These are phyloP conservation scores for Microbotryum violaceum DNA, from an alignment of 1,284 basidiomycete genomes.

Conservation along the genomic window DNA sequence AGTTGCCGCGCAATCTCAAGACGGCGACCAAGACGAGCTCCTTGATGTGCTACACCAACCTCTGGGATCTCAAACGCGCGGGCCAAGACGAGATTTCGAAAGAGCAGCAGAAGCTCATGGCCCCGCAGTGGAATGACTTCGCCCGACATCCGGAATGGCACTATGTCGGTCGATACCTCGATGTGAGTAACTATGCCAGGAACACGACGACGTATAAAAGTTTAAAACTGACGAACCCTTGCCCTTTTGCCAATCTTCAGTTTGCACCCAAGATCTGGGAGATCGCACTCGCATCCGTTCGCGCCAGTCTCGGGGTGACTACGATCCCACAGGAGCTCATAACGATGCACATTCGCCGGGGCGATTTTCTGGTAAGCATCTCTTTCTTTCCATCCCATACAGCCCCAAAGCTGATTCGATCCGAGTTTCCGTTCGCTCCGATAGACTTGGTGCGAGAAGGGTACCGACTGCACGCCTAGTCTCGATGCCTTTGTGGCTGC, in stretches of 20 bases:
- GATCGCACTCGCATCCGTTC: slow-evolving; percentile 11
- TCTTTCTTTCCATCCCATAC: neutral
- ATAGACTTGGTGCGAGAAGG: slow-evolving; percentile 22
- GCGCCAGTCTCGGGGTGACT: slow-evolving; percentile 1
- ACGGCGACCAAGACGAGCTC: slow-evolving; percentile 6
- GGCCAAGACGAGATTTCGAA: slow-evolving; percentile 3
- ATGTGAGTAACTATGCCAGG: slow-evolving; percentile 6
- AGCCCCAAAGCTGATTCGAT: neutral
- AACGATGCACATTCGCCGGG: slow-evolving; percentile 56
- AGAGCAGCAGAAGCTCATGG: slow-evolving; percentile 2
- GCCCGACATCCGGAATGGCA: slow-evolving; percentile 12
- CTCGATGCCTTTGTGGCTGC: slow-evolving; percentile 52
- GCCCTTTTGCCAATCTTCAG: neutral
- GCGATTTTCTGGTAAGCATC: slow-evolving; percentile 48
- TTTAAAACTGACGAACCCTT: neutral
- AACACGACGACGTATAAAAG: neutral
- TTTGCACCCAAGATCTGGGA: slow-evolving; percentile 25
- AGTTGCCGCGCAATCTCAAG: slow-evolving; percentile 15
- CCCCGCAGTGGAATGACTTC: slow-evolving; percentile 9
- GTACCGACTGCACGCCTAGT: slow-evolving; percentile 55
- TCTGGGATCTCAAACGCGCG: slow-evolving; percentile 24
- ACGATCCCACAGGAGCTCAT: slow-evolving; percentile 48
- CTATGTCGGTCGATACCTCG: slow-evolving; percentile 24
- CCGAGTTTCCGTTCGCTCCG: neutral
- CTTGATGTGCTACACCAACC: slow-evolving; percentile 22